Evolutionary conservation across 2,329 filamentous ascomycete species (phyloP).

Genomic region (Colletotrichum agaves): DNA sequence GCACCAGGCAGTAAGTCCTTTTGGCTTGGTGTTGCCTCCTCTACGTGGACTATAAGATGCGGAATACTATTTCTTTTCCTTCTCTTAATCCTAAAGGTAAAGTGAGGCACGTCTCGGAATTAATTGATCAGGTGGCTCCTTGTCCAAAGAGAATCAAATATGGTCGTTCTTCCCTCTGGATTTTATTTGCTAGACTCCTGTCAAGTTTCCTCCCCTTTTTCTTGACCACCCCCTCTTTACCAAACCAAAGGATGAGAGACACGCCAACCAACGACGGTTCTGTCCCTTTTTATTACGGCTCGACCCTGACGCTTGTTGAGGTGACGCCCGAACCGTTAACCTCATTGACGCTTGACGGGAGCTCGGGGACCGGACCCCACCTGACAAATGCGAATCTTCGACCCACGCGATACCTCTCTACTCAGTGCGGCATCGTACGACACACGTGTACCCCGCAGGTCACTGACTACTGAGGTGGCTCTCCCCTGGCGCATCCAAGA

Average conservation of each 20-base stretch:
- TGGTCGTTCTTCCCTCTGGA: neutral
- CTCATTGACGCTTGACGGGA: slow-evolving; percentile 9
- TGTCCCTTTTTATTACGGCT: neutral
- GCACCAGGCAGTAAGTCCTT: slow-evolving; percentile 22
- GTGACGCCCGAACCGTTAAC: slow-evolving; percentile 23
- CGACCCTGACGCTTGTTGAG: slow-evolving; percentile 21
- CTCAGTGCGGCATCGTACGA: neutral
- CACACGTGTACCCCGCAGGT: slow-evolving; percentile 23
- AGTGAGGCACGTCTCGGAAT: neutral
- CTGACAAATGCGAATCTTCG: slow-evolving; percentile 1
- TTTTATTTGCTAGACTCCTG: neutral
- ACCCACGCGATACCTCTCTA: slow-evolving; percentile 26
- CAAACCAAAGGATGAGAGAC: neutral
- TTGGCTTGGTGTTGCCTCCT: slow-evolving; percentile 28
- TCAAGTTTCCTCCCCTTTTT: neutral
- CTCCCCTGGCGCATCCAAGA: slow-evolving; percentile 10
- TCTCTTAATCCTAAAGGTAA: neutral
- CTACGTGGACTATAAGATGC: neutral
- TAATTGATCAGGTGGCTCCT: neutral
- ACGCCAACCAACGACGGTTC: neutral
- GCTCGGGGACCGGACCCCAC: slow-evolving; percentile 33
- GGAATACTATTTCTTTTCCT: neutral
- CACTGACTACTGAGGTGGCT: slow-evolving; percentile 19
- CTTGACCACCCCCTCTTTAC: neutral
- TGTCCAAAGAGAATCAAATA: neutral